Evolutionary conservation across 1,284 basidiomycete species (phyloP).

Genomic region (Marasmius sp.): DNA sequence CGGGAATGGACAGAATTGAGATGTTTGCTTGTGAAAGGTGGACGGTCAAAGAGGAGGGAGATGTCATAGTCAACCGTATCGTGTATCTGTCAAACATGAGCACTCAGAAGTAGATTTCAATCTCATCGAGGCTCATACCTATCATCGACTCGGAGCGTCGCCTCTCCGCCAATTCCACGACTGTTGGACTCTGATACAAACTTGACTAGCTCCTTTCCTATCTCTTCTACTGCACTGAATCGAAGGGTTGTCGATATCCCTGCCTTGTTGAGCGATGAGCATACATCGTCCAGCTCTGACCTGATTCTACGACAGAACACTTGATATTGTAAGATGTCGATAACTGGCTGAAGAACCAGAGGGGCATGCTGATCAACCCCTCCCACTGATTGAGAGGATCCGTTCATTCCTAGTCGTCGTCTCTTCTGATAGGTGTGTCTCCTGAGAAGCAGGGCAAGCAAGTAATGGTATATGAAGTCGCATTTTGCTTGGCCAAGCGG

Average conservation of each 20-base stretch:
- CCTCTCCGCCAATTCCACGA: constrained; percentile 61
- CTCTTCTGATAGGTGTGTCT: constrained; percentile 53
- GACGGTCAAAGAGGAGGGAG: constrained; percentile 69
- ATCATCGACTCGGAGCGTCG: constrained; percentile 64
- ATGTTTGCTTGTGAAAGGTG: constrained; percentile 77
- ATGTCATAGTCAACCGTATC: constrained; percentile 67
- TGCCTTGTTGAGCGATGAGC: constrained; percentile 44
- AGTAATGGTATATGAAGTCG: constrained; percentile 65
- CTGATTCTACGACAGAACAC: constrained; percentile 67
- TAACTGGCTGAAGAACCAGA: constrained; percentile 63
- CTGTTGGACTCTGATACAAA: constrained; percentile 36
- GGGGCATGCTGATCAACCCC: constrained; percentile 21
- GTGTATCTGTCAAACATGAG: constrained; percentile 50
- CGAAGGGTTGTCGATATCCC: constrained; percentile 60
- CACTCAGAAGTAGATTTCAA: neutral
- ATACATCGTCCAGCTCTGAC: constrained; percentile 53
- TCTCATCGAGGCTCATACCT: constrained; percentile 38
- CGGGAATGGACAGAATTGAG: constrained; percentile 67
- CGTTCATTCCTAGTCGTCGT: constrained; percentile 40
- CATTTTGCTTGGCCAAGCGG: constrained; percentile 43
- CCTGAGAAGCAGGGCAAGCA: constrained; percentile 66
- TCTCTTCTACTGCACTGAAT: constrained; percentile 67
- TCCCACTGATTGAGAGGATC: neutral
- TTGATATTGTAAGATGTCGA: constrained; percentile 75
- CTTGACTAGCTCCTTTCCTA: constrained; percentile 55